These are phyloP conservation scores for Rubia peregrina DNA, from an alignment of 305 asterid genomes.

Conservation along the genomic window DNA sequence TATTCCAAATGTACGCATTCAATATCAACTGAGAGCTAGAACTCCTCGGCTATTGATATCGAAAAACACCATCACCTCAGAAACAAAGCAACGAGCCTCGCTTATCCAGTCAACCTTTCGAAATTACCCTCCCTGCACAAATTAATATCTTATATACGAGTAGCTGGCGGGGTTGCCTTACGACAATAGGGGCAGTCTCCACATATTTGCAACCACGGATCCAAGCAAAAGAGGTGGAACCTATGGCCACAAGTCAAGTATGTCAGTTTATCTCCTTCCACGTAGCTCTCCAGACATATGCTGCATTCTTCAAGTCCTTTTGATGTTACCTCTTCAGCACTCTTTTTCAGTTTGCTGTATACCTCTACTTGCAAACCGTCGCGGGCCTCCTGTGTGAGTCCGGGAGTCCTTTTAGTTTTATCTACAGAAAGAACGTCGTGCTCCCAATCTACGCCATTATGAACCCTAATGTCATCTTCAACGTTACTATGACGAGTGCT, in stretches of 20 bases:
- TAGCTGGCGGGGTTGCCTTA: conserved; percentile 30
- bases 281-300: conserved; percentile 79
- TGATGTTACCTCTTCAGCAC: conserved; percentile 23
- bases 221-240: conserved; percentile 66
- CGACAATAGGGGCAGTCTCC: conserved; percentile 96
- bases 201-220: conserved; percentile 64
- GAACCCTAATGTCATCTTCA: conserved; percentile 44
- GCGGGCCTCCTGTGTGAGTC: conserved; percentile 55
- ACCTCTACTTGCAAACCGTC: conserved; percentile 36
- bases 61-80: not conserved
- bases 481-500: conserved; percentile 27
- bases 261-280: conserved; percentile 53
- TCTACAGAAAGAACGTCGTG: conserved; percentile 22
- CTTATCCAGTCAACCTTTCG: not conserved
- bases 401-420: conserved; percentile 49
- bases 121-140: not conserved
- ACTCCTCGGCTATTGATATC: not conserved
- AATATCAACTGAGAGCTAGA: too few relatives aligned
- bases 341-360: conserved; percentile 26
- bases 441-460: conserved; percentile 57
- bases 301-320: conserved; percentile 52
- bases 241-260: conserved; percentile 60
- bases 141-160: conserved; percentile 12
- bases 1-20: too few relatives aligned
- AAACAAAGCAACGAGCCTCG: not conserved